Evolutionary conservation across 1,284 basidiomycete genomes (phyloP).

Genomic region (Trichosporon coremiiforme): DNA sequence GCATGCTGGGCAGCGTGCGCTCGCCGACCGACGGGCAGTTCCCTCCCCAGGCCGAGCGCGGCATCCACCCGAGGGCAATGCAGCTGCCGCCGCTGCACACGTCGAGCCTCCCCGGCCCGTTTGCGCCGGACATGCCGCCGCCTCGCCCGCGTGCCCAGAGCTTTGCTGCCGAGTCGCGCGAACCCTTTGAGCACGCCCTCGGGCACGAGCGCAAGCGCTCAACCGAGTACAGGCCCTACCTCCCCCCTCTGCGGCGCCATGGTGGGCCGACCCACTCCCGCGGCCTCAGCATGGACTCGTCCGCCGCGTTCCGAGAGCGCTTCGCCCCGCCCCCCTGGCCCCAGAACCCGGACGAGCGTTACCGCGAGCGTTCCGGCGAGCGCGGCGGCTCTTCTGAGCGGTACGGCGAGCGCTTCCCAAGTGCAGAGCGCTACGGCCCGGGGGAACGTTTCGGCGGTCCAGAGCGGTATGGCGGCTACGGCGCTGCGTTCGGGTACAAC

Average conservation of each 20-base stretch:
- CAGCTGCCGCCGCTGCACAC: constrained; percentile 24
- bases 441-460: background rate
- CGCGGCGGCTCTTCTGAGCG: background rate
- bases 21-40: constrained; percentile 23
- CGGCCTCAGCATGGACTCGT: constrained; percentile 32
- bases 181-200: constrained; percentile 20
- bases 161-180: constrained; percentile 26
- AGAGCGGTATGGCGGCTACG: constrained; percentile 14
- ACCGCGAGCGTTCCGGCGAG: background rate
- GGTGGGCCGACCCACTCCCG: constrained; percentile 47
- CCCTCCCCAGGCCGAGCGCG: constrained; percentile 2
- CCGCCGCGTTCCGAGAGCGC: constrained; percentile 25
- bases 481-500: constrained; percentile 8
- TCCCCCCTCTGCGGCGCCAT: background rate
- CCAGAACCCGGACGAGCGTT: constrained; percentile 17
- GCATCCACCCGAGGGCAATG: constrained; percentile 8
- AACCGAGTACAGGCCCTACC: constrained; percentile 11
- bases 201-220: constrained; percentile 15
- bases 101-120: background rate
- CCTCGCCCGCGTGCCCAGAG: constrained; percentile 30
- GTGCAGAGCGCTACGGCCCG: constrained; percentile 16
- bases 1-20: constrained; percentile 43
- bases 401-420: constrained; percentile 20
- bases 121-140: constrained; percentile 29
- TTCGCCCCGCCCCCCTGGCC: constrained; percentile 24